A percentile compares a stretch with the other conserved stretches of the same genome.
Conservation (phyloP, 208 protist genomes). For the Novymonas esmeraldas region DNA sequence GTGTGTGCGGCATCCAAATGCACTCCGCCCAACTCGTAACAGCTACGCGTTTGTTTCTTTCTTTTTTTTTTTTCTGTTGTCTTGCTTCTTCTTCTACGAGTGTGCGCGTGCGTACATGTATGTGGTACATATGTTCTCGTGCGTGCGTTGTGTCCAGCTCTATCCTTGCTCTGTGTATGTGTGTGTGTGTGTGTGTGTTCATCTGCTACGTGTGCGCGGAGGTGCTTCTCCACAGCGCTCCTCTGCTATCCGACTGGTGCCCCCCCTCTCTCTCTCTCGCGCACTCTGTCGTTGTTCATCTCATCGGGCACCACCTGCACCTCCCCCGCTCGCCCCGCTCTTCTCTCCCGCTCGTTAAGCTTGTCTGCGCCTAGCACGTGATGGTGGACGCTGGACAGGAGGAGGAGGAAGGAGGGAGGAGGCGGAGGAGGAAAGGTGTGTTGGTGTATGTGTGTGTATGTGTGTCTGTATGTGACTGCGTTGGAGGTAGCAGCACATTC, state of each 20-base stretch:
- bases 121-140: too few species aligned
- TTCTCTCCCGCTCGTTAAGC: too few species aligned
- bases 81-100: background rate
- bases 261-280: conserved; percentile 1
- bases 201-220: too few species aligned
- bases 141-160: too few species aligned
- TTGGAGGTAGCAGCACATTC: too few species aligned
- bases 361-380: too few species aligned
- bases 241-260: background rate
- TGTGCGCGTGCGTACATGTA: background rate
- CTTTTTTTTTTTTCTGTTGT: conserved; percentile 3
- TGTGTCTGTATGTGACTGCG: too few species aligned
- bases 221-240: background rate
- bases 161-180: background rate
- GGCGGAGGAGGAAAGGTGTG: too few species aligned
- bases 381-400: too few species aligned
- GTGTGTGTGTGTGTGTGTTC: conserved; percentile 1
- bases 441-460: background rate
- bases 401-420: too few species aligned
- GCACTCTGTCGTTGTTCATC: conserved; percentile 1
- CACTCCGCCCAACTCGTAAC: conserved; percentile 21
- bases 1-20: too few species aligned
- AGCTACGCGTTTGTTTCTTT: background rate
- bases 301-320: background rate
- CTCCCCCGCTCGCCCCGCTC: too few species aligned